Percentiles rank a stretch among this genome's conserved stretches.
These are phyloP conservation scores for Auricularia sp. DNA, from an alignment of 768 basidiomycete genomes.

Conservation along the genomic window DNA sequence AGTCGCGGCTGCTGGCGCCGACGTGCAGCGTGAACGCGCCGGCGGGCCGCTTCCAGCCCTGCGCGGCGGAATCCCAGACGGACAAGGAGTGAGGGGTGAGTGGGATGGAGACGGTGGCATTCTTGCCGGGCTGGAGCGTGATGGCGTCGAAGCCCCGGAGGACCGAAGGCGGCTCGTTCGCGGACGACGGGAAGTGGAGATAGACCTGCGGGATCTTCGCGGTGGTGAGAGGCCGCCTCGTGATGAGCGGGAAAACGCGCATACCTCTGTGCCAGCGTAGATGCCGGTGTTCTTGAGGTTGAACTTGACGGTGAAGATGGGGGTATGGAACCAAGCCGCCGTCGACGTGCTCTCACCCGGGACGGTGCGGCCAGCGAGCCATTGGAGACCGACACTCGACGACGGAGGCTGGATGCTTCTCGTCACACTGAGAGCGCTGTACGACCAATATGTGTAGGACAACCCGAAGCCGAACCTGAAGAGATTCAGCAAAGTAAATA, in stretches of 20 bases:
- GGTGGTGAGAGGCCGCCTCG: neutral
- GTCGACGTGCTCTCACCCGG: constrained; percentile 35
- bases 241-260: neutral
- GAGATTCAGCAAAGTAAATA: too few species aligned
- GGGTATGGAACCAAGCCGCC: constrained; percentile 55
- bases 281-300: constrained; percentile 17
- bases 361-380: constrained; percentile 25
- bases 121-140: constrained; percentile 10
- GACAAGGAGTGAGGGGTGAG: constrained; percentile 21
- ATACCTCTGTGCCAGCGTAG: constrained; percentile 14
- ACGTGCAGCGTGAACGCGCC: constrained; percentile 45
- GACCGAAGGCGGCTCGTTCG: constrained; percentile 12
- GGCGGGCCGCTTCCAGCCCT: constrained; percentile 39
- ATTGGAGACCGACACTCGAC: constrained; percentile 17
- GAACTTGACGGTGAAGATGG: constrained; percentile 13
- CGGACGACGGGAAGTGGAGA: constrained; percentile 12
- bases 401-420: constrained; percentile 23
- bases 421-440: constrained; percentile 45
- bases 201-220: constrained; percentile 14
- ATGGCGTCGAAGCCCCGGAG: constrained; percentile 16
- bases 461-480: constrained; percentile 71
- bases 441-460: constrained; percentile 75
- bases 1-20: constrained; percentile 42
- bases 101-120: neutral
- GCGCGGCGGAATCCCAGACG: constrained; percentile 43